Conservation (phyloP, 768 basidiomycete genomes). For the Solioccasus polychromus region DNA sequence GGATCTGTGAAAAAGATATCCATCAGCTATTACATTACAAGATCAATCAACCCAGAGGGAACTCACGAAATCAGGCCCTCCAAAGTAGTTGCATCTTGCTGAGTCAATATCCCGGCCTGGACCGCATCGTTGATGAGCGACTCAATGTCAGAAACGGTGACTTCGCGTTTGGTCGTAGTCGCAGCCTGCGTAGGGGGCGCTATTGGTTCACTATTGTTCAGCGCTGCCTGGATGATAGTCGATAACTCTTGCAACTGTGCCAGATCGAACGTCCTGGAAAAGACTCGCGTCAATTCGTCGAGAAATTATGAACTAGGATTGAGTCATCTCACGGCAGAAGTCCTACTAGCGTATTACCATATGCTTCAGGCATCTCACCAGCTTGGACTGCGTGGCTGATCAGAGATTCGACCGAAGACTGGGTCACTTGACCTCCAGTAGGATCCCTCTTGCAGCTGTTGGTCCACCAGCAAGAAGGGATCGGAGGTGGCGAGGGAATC, state of each 20-base stretch:
- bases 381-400: background rate
- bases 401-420: background rate
- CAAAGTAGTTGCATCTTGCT: background rate
- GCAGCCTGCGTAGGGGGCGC: background rate
- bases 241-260: background rate
- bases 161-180: background rate
- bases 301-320: too few species aligned
- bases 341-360: background rate
- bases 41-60: background rate
- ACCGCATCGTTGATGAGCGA: too few species aligned
- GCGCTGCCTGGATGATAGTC: background rate
- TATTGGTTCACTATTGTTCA: background rate
- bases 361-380: background rate
- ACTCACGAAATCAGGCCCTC: background rate
- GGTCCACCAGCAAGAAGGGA: background rate
- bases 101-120: background rate
- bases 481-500: too few species aligned
- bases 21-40: background rate
- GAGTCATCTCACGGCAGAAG: background rate
- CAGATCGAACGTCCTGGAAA: background rate
- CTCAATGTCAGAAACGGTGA: too few species aligned
- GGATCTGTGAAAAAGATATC: background rate
- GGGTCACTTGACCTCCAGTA: background rate
- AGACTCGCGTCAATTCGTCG: background rate
- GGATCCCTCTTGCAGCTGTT: background rate